These are phyloP conservation scores for Wallacemonas sp. DNA, from an alignment of 208 protist species.

Conservation along the genomic window DNA sequence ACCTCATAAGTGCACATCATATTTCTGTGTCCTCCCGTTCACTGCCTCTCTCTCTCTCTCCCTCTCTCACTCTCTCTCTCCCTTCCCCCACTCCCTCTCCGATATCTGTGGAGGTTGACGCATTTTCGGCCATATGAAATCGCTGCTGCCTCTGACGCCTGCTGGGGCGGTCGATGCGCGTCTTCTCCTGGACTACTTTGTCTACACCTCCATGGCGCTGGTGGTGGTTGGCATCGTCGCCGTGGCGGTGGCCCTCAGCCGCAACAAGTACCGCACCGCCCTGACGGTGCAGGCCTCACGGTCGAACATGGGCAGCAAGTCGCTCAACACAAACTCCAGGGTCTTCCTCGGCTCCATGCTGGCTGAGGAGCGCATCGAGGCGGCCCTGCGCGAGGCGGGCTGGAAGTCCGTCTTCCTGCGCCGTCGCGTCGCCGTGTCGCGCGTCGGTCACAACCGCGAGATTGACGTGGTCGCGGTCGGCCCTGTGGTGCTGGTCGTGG, in stretches of 20 bases:
- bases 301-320: conserved; percentile 34
- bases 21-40: too few relatives aligned
- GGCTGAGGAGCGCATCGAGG: conserved; percentile 73
- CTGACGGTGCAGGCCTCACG: conserved; percentile 52
- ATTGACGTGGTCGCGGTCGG: conserved; percentile 89
- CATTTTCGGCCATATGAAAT: conserved; percentile 2
- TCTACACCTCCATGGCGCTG: conserved; percentile 45
- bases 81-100: background rate
- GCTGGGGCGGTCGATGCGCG: background rate
- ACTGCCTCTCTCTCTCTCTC: background rate
- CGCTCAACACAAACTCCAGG: conserved; percentile 32
- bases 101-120: background rate
- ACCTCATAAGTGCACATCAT: background rate
- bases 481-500: conserved; percentile 78
- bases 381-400: conserved; percentile 65
- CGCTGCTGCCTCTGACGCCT: background rate
- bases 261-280: conserved; percentile 47
- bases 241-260: conserved; percentile 46
- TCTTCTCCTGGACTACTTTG: conserved; percentile 29
- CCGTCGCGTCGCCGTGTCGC: conserved; percentile 71
- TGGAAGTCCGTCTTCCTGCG: conserved; percentile 83
- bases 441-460: conserved; percentile 84
- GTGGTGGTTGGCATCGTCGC: conserved; percentile 35
- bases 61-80: background rate
- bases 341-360: conserved; percentile 64